phyloP scores from a whole-genome alignment of 2,329 filamentous ascomycete genomes.

The Penicillium sp. region DNA sequence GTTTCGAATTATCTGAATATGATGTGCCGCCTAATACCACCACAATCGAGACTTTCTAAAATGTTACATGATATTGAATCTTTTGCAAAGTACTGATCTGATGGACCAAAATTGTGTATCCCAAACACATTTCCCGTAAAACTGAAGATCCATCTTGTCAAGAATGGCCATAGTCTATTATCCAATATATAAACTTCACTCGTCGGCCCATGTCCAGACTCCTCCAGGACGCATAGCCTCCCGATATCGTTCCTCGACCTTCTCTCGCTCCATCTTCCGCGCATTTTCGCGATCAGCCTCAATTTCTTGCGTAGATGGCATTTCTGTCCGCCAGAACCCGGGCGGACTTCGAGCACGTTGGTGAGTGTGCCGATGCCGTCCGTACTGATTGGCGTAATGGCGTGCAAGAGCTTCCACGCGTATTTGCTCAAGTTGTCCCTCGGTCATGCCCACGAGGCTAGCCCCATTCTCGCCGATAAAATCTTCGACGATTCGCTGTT shows the following conservation, averaged over 20 bases:
- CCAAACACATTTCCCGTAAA: too few species aligned
- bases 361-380: slow-evolving; percentile 71
- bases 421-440: slow-evolving; percentile 57
- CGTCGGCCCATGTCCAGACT: slow-evolving; percentile 75
- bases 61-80: too few species aligned
- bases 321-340: slow-evolving; percentile 86
- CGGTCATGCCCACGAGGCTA: slow-evolving; percentile 45
- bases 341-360: slow-evolving; percentile 68
- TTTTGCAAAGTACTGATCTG: too few species aligned
- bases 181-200: slow-evolving; percentile 40
- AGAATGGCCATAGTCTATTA: neutral
- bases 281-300: slow-evolving; percentile 60
- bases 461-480: slow-evolving; percentile 44
- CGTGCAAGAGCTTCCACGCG: slow-evolving; percentile 71
- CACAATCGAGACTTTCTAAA: too few species aligned
- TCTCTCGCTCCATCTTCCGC: slow-evolving; percentile 55
- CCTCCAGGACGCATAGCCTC: slow-evolving; percentile 76
- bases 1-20: too few species aligned
- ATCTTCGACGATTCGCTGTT: slow-evolving; percentile 43
- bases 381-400: slow-evolving; percentile 66
- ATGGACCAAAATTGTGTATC: too few species aligned
- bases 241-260: slow-evolving; percentile 66
- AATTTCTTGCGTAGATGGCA: slow-evolving; percentile 80
- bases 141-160: too few species aligned
- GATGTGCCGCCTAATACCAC: too few species aligned